Base-by-base conservation (phyloP, 2,329 filamentous ascomycete genomes). In the Aspergillus sp. region DNA sequence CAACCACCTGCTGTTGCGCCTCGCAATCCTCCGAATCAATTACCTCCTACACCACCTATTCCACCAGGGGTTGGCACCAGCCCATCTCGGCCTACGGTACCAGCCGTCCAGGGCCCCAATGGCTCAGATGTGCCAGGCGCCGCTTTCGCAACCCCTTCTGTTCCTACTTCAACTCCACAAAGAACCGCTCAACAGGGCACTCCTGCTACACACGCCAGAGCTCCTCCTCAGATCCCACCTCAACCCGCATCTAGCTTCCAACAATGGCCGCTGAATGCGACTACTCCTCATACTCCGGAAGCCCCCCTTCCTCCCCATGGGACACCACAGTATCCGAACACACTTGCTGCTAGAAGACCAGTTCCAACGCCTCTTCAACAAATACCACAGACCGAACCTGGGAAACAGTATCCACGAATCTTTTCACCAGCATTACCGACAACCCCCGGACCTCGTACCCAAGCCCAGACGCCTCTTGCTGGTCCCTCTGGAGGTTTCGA, bases 221-320 rank as follows among this genome's bases (percentile, higher is more conserved):
- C 49, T 5, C 50, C 56, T 46, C 57, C 56, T 37, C 38, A 57
- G 44, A 58, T 54, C 41, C 58, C 50, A 7, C 55, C 56, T 7
- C 58, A 64, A 39, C 60, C 56, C 2, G 63, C 67, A 42, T 53
- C 62, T 35, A 66, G 57, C 44, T 65, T 67, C 49, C 66, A 67
- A 47, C 66, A 69, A 52, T 69, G 66, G 67, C 55, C 65, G 25
- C 54, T 66, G 6, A 62, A 67, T 44, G 55, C 56, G 46, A 52
- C 59, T 30, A 54, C 55, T 13, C 61, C 62, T 30, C 63, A 65
- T 42, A 63, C 62, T 9, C 59, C 62, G 41, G 61, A 62, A 33
- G 51, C 60, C 12, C 53, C 57, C 20, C 43, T 54, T 19, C 55
- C 59, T 39, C 56, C 63, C 15, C 50, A 58, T 45, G 30, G 12